These are phyloP conservation scores for Grosmannia penicillata DNA, from an alignment of 2,329 filamentous ascomycete species.

Conservation along the genomic window DNA sequence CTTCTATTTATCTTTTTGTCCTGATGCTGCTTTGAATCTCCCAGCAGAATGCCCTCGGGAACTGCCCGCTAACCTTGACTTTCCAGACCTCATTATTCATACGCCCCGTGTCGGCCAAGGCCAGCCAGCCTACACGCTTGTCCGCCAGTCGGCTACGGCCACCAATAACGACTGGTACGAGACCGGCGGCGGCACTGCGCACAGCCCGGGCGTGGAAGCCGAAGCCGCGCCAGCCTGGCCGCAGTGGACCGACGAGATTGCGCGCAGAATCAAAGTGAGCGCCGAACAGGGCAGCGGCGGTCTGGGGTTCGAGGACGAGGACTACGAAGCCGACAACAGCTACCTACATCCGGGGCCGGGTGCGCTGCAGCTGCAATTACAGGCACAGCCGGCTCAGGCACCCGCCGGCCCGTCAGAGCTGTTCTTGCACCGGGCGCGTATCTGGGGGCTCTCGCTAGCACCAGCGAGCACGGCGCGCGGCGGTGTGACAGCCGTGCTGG, in stretches of 20 bases:
- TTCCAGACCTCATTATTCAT: constrained; percentile 21
- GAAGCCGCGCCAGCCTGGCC: constrained; percentile 13
- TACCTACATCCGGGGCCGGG: too few species aligned
- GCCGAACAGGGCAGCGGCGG: constrained; percentile 5
- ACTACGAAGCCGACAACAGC: constrained; percentile 10
- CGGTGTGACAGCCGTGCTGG: constrained; percentile 27
- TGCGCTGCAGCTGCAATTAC: too few species aligned
- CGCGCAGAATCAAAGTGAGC: constrained; percentile 24
- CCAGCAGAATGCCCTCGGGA: too few species aligned
- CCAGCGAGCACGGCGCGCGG: constrained; percentile 29
- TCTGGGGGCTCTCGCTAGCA: constrained; percentile 38
- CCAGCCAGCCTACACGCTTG: constrained; percentile 33
- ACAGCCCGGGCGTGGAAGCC: constrained; percentile 10
- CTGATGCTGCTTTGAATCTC: too few species aligned
- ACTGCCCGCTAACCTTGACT: neutral
- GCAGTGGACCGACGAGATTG: constrained; percentile 34
- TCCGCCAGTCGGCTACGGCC: constrained; percentile 36
- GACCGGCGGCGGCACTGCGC: constrained; percentile 21
- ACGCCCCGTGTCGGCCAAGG: constrained; percentile 17
- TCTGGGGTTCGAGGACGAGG: constrained; percentile 8
- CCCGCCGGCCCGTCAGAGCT: too few species aligned
- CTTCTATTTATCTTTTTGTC: neutral
- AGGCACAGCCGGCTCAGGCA: too few species aligned
- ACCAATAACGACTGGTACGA: constrained; percentile 38
- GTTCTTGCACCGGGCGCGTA: constrained; percentile 32